Conservation (phyloP, 2,329 filamentous ascomycete genomes). For the Stylonectria norvegica region DNA sequence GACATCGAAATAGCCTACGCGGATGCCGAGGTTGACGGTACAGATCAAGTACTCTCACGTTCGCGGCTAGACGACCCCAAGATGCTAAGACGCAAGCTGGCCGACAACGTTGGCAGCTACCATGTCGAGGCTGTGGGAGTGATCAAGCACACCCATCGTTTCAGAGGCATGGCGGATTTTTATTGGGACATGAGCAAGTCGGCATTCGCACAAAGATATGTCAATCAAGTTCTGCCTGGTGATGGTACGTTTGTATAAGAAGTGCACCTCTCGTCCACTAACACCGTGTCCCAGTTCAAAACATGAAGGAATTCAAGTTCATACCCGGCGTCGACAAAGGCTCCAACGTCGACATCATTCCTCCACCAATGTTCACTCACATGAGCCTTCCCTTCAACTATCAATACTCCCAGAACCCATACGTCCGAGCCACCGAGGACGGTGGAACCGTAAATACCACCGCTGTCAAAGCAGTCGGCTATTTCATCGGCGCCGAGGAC, state of each 20-base stretch:
- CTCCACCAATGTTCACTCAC: constrained; percentile 74
- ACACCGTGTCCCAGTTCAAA: constrained; percentile 38
- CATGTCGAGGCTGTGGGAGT: constrained; percentile 66
- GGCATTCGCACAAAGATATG: constrained; percentile 67
- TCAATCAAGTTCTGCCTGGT: constrained; percentile 67
- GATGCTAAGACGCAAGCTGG: constrained; percentile 59
- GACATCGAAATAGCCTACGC: constrained; percentile 34
- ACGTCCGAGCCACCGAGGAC: constrained; percentile 60
- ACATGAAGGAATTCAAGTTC: constrained; percentile 62
- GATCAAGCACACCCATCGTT: constrained; percentile 79
- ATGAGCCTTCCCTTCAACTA: constrained; percentile 72
- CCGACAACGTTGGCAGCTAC: constrained; percentile 68
- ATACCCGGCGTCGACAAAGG: constrained; percentile 57
- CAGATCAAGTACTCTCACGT: constrained; percentile 38
- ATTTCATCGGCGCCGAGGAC: constrained; percentile 59
- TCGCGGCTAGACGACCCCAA: constrained; percentile 51
- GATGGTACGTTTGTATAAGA: constrained; percentile 50
- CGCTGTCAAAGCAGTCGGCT: constrained; percentile 55
- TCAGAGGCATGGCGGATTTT: constrained; percentile 83
- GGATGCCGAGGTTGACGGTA: constrained; percentile 12
- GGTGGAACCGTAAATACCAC: constrained; percentile 57
- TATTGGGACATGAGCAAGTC: constrained; percentile 71
- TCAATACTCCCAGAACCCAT: constrained; percentile 82
- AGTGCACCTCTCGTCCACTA: background rate
- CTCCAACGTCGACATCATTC: constrained; percentile 67